These are phyloP conservation scores for Gymnopilus junonius DNA, from an alignment of 768 basidiomycete species.

Conservation along the genomic window DNA sequence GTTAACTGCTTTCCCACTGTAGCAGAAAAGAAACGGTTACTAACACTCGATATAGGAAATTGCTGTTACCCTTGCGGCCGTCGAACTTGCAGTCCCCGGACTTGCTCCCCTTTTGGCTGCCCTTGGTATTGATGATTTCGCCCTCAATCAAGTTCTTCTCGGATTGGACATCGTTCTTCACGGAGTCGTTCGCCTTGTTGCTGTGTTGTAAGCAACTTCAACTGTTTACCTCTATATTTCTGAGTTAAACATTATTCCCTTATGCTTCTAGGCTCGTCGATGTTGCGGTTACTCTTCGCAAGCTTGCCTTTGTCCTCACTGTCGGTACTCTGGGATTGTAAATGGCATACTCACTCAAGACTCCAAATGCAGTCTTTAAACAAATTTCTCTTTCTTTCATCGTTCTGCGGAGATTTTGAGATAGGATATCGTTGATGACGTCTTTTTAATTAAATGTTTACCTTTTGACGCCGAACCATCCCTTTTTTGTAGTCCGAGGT, in stretches of 20 bases:
- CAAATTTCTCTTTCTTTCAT: no score
- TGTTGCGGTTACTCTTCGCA: not conserved
- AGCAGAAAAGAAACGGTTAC: no score
- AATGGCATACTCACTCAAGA: no score
- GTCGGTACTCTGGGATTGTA: not conserved
- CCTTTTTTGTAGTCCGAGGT: no score
- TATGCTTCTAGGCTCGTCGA: not conserved
- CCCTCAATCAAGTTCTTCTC: not conserved
- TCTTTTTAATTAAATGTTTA: no score
- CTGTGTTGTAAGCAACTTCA: not conserved
- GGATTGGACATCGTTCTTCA: not conserved
- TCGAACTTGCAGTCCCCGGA: conserved; percentile 1
- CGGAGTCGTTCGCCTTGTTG: not conserved
- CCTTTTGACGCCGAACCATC: no score
- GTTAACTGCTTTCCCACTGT: not conserved
- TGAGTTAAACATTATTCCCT: not conserved
- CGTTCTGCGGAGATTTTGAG: no score
- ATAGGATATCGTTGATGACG: no score
- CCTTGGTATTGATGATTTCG: conserved; percentile 4
- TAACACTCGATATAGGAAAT: no score
- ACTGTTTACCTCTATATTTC: no score
- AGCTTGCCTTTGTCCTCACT: not conserved
- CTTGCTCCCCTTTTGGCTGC: not conserved
- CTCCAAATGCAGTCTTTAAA: no score
- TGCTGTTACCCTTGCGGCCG: conserved; percentile 1